phyloP scores from a whole-genome alignment of 768 basidiomycete species.

The Phlegmacium glaucopus region DNA sequence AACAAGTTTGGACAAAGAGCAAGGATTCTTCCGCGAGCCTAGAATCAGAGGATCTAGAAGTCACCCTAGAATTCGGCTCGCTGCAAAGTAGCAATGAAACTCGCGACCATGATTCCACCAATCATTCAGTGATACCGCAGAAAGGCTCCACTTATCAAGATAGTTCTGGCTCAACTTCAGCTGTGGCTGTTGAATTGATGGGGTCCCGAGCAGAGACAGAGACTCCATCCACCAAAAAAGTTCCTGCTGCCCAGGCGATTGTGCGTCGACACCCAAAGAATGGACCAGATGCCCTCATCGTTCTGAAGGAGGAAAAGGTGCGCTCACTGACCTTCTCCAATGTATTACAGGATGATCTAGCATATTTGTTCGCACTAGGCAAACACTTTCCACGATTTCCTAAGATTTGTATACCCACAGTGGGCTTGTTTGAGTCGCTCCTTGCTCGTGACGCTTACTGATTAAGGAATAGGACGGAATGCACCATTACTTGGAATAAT shows the following conservation, averaged over 20 bases:
- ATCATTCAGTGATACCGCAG: background rate
- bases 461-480: conserved; percentile 63
- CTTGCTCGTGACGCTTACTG: conserved; percentile 2
- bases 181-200: background rate
- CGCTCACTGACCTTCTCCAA: conserved; percentile 11
- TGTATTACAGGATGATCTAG: background rate
- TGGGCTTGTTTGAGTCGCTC: conserved; percentile 33
- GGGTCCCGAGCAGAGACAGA: background rate
- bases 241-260: conserved; percentile 33
- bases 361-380: conserved; percentile 42
- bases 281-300: conserved; percentile 78
- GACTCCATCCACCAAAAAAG: conserved; percentile 11
- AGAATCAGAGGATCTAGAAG: conserved; percentile 44
- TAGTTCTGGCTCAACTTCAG: conserved; percentile 61
- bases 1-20: conserved; percentile 51
- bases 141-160: conserved; percentile 12
- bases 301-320: conserved; percentile 87
- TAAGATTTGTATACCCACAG: conserved; percentile 94
- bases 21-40: conserved; percentile 38
- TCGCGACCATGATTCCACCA: conserved; percentile 19
- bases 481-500: conserved; percentile 94
- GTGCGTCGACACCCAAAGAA: conserved; percentile 41
- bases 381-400: conserved; percentile 86
- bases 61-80: conserved; percentile 34
- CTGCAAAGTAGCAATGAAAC: conserved; percentile 35